Conservation (phyloP, 2,329 filamentous ascomycete species). For the Aspergillus neoniger region DNA sequence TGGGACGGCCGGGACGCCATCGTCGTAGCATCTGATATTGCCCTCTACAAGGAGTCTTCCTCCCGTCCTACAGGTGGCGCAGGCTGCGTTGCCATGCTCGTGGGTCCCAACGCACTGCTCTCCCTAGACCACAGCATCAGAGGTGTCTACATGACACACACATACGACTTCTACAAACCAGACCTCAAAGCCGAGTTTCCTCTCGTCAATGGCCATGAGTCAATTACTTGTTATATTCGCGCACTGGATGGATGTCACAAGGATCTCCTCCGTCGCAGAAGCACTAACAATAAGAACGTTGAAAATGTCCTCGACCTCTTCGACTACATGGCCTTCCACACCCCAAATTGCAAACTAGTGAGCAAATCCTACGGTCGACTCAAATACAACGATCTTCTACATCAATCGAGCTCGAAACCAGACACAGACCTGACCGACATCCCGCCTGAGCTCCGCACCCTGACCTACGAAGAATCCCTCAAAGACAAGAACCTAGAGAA, state of each 20-base stretch:
- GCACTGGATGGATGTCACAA: constrained; percentile 80
- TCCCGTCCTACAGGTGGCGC: constrained; percentile 80
- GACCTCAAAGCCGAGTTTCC: constrained; percentile 85
- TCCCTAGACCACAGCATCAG: constrained; percentile 76
- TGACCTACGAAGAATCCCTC: constrained; percentile 77
- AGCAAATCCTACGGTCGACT: constrained; percentile 84
- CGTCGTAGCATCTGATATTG: constrained; percentile 79
- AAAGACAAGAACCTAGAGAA: constrained; percentile 82
- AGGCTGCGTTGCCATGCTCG: constrained; percentile 74
- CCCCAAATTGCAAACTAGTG: constrained; percentile 84
- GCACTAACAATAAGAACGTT: constrained; percentile 49
- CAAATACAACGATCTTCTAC: constrained; percentile 80
- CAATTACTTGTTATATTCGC: constrained; percentile 76
- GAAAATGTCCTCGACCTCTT: constrained; percentile 75
- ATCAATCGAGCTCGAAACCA: constrained; percentile 57
- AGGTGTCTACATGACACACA: constrained; percentile 78
- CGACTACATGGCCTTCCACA: constrained; percentile 80
- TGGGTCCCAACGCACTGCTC: constrained; percentile 75
- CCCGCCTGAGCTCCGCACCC: constrained; percentile 71
- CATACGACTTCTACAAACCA: constrained; percentile 89
- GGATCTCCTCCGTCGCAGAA: constrained; percentile 74
- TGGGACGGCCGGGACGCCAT: constrained; percentile 84
- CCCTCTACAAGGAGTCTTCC: constrained; percentile 79
- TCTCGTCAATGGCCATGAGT: constrained; percentile 81
- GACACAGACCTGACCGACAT: constrained; percentile 71